Conservation (phyloP, 2,329 filamentous ascomycete genomes). For the Penicillium sp. region DNA sequence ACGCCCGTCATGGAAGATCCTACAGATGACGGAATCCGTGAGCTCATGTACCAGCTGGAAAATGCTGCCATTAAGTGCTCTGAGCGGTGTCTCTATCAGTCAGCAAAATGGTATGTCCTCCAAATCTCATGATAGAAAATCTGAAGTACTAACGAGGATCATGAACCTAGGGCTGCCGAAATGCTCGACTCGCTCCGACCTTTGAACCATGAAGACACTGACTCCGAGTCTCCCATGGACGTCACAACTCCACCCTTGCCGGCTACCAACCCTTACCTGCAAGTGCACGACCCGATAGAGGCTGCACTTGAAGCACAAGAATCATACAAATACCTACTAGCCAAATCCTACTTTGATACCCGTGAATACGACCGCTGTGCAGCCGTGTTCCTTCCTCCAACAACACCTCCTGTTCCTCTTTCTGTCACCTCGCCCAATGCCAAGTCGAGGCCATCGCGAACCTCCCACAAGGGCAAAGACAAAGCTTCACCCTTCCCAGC, state of each 20-base stretch:
- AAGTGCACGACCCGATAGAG: constrained; percentile 67
- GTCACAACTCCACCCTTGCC: constrained; percentile 49
- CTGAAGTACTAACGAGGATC: constrained; percentile 13
- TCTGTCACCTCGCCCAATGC: constrained; percentile 34
- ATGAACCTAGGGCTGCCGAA: constrained; percentile 73
- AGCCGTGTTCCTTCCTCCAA: constrained; percentile 78
- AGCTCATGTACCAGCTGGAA: constrained; percentile 71
- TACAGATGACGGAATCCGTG: constrained; percentile 43
- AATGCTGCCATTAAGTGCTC: constrained; percentile 87
- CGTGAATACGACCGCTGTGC: constrained; percentile 92
- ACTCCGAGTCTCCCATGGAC: constrained; percentile 58
- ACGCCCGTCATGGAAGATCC: constrained; percentile 32
- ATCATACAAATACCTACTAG: constrained; percentile 77
- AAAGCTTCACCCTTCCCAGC: constrained; percentile 48
- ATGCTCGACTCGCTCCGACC: constrained; percentile 75
- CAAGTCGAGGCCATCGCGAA: constrained; percentile 39
- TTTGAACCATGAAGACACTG: constrained; percentile 55
- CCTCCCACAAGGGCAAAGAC: constrained; percentile 57
- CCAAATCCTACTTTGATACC: constrained; percentile 92
- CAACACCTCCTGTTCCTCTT: constrained; percentile 66
- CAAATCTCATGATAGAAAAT: background rate
- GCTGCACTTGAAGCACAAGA: constrained; percentile 73
- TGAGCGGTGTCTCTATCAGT: constrained; percentile 91
- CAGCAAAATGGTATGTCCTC: constrained; percentile 76
- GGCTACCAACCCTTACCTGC: constrained; percentile 49